Evolutionary conservation across 352 stramenopile species (phyloP).

Genomic region (Pythium grandisporangium): DNA sequence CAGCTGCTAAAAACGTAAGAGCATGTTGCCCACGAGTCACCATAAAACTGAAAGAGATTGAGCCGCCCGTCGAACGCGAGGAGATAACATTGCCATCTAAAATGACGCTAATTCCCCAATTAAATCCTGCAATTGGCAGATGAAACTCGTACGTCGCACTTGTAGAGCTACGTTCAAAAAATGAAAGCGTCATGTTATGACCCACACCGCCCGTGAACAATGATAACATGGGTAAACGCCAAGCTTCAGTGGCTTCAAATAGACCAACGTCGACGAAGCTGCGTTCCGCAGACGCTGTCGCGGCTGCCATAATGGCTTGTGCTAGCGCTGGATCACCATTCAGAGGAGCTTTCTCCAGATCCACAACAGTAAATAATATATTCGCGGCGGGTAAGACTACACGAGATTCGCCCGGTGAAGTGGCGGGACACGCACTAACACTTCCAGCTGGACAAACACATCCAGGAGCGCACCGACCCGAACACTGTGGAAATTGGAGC

Average conservation of each 20-base stretch:
- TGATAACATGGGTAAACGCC: too few relatives aligned
- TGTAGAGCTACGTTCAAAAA: slow-evolving; percentile 26
- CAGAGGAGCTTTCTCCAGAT: slow-evolving; percentile 12
- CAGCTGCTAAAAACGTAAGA: slow-evolving; percentile 29
- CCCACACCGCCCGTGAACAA: slow-evolving; percentile 24
- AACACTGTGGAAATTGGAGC: slow-evolving; percentile 28
- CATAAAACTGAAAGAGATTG: slow-evolving; percentile 28
- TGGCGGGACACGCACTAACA: slow-evolving; percentile 27
- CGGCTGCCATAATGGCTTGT: neutral
- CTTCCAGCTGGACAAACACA: slow-evolving; percentile 43
- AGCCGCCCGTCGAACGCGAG: slow-evolving; percentile 13
- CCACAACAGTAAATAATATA: slow-evolving; percentile 23
- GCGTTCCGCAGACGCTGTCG: neutral
- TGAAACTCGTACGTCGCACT: slow-evolving; percentile 34
- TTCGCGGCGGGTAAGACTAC: slow-evolving; percentile 19
- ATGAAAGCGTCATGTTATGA: slow-evolving; percentile 45
- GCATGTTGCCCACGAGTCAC: slow-evolving; percentile 23
- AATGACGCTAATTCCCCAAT: slow-evolving; percentile 25
- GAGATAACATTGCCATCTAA: slow-evolving; percentile 22
- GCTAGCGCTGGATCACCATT: slow-evolving; percentile 3
- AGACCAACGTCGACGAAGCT: slow-evolving; percentile 18
- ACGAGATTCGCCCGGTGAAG: slow-evolving; percentile 9
- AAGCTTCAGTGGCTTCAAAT: slow-evolving; percentile 38
- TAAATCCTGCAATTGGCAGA: slow-evolving; percentile 33
- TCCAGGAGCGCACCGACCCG: slow-evolving; percentile 25